Conservation (phyloP, 2,329 filamentous ascomycete species). For the Aspergillus sp. region DNA sequence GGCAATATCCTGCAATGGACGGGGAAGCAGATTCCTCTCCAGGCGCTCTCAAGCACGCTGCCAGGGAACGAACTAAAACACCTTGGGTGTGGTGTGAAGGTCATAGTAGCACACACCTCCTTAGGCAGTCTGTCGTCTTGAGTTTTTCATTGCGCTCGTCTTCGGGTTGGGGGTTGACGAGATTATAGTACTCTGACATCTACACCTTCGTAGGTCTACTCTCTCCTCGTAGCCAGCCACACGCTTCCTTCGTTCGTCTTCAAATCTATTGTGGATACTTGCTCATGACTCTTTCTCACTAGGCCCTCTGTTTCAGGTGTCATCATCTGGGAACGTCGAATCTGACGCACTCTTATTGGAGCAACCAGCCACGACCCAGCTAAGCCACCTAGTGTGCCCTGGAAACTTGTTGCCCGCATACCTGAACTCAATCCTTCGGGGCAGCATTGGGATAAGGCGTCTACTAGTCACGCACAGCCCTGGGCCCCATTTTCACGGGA, state of each 20-base stretch:
- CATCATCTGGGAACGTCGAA: background rate
- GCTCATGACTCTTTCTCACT: background rate
- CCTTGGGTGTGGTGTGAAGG: background rate
- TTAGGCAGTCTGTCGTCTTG: background rate
- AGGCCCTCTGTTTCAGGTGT: background rate
- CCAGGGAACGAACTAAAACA: background rate
- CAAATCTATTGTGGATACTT: background rate
- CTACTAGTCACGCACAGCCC: background rate
- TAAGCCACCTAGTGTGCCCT: background rate
- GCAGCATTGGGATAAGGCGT: background rate
- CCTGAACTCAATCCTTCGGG: conserved; percentile 3
- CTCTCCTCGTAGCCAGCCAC: background rate
- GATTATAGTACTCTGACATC: background rate
- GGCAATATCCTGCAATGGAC: background rate
- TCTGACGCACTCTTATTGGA: background rate
- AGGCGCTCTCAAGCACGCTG: background rate
- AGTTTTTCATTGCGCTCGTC: background rate
- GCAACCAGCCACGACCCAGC: background rate
- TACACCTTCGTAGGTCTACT: background rate
- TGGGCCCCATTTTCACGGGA: background rate
- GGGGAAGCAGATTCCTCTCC: background rate
- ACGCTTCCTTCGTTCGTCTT: background rate
- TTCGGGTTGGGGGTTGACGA: background rate
- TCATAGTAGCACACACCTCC: background rate
- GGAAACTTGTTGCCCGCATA: background rate